Conservation (phyloP, 1,284 basidiomycete species). For the Sutorius eximius region DNA sequence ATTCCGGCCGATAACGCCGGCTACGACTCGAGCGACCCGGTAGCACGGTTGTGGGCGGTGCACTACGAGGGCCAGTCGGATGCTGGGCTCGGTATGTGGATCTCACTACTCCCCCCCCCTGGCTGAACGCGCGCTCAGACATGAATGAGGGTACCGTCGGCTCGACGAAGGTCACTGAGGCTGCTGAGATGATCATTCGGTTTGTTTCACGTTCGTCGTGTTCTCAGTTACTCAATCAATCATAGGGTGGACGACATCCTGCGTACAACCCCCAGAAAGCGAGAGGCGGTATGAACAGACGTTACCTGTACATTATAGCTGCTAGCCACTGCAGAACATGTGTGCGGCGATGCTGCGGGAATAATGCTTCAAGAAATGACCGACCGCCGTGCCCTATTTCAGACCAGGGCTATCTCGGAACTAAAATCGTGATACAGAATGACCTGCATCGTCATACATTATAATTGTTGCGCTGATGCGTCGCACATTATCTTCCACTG, state of each 20-base stretch:
- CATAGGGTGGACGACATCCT: constrained; percentile 68
- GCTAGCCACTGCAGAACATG: too few relatives aligned
- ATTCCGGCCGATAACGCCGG: constrained; percentile 98
- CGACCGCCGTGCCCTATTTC: too few relatives aligned
- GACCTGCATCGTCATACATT: too few relatives aligned
- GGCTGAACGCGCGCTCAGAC: constrained; percentile 47
- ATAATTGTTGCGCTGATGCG: too few relatives aligned
- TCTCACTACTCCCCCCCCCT: not conserved
- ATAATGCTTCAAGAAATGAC: too few relatives aligned
- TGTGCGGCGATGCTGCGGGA: too few relatives aligned
- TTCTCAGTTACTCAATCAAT: constrained; percentile 9
- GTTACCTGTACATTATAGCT: not conserved
- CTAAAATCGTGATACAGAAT: too few relatives aligned
- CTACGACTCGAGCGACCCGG: constrained; percentile 95
- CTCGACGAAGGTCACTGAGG: constrained; percentile 92
- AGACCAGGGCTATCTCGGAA: too few relatives aligned
- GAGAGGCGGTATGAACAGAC: constrained; percentile 56
- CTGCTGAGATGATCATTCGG: constrained; percentile 98
- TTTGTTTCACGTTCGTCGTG: constrained; percentile 43
- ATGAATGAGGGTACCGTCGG: constrained; percentile 85
- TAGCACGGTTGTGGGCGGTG: constrained; percentile 86
- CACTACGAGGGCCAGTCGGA: constrained; percentile 89
- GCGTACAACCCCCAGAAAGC: constrained; percentile 61
- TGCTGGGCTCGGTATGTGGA: constrained; percentile 74
- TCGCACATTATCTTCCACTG: too few relatives aligned